Base-by-base conservation (phyloP, 371 early-diverging fungal species). In the Thermomucor indicae-seudaticae region DNA sequence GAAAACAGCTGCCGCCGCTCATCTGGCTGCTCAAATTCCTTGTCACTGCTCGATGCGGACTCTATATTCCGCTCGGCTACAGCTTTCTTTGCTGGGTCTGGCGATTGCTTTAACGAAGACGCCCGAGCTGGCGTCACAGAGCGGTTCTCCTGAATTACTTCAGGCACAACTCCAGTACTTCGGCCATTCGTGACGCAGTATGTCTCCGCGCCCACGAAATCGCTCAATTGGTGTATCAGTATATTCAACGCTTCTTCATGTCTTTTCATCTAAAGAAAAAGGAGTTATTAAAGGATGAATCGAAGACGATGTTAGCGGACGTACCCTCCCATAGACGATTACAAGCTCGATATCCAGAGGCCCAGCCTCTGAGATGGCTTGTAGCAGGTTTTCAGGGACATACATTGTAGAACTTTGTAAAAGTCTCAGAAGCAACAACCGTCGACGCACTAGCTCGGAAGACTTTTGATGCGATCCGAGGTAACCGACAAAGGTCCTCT, bases 191-290 rank as follows among this genome's bases (percentile, higher is more conserved):
- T 79, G 12, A 78, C 69, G 47, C 84, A 84, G 32, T 78, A 77
- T n/a, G 70, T 78, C 49, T 89, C 88, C 8, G 81, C 86, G 25
- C 83, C 85, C 11, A 72, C 67, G 57, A 78, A 80, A 51, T 89
- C 89, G 11, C 65, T 57, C 31, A 86, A 29, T 7, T 72, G 67
- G 27, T 75, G 67, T 19, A 79, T 83, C 49, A 84, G 49, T 16
- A 77, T 72, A 27, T 58, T 51, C 30, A 86, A 57, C 20, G 78
- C 78, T 7, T 77, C 72, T 32, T 79, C 67, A 47, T 81, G 81
- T 31, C 71, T 65, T 17, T 57, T 60, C 56, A 74, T 57, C 84
- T 85, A 53, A 24, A 29, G 16, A 30, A 5, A 5, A 50, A 37
- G 5, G n/a, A n/a, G n/a, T n/a, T n/a, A n/a, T n/a, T n/a, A n/a